These are phyloP conservation scores for Xylariaceae sp. DNA, from an alignment of 2,329 filamentous ascomycete species.

Conservation along the genomic window DNA sequence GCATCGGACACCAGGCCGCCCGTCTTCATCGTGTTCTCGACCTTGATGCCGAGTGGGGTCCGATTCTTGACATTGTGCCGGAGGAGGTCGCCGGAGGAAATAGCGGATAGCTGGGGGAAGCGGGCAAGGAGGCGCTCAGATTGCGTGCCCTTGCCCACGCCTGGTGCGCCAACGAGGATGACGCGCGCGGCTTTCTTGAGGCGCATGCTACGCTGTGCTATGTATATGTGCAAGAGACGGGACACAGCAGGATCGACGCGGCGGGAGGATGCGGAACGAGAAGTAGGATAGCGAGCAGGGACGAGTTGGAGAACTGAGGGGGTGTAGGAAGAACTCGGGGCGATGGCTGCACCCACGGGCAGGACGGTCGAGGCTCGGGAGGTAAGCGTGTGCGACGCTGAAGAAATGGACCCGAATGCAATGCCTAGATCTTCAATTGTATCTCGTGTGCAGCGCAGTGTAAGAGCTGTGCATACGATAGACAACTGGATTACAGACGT, in stretches of 20 bases:
- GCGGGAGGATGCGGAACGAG: neutral
- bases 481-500: too few species aligned
- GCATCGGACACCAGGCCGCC: slow-evolving; percentile 89
- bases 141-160: slow-evolving; percentile 95
- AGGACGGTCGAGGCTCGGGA: too few species aligned
- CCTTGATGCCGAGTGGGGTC: slow-evolving; percentile 85
- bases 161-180: slow-evolving; percentile 93
- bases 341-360: too few species aligned
- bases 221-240: too few species aligned
- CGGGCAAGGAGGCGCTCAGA: slow-evolving; percentile 80
- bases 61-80: slow-evolving; percentile 87
- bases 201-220: slow-evolving; percentile 45
- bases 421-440: too few species aligned
- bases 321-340: too few species aligned
- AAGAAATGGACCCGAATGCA: too few species aligned
- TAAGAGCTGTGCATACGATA: too few species aligned
- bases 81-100: slow-evolving; percentile 90
- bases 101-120: slow-evolving; percentile 84
- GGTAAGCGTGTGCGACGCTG: too few species aligned
- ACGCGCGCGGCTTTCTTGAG: slow-evolving; percentile 81
- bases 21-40: slow-evolving; percentile 80
- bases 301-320: too few species aligned
- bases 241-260: too few species aligned
- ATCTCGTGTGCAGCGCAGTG: too few species aligned
- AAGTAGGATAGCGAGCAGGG: neutral